Conservation (phyloP, 83 land plant species). For the Picea engelmannii region DNA sequence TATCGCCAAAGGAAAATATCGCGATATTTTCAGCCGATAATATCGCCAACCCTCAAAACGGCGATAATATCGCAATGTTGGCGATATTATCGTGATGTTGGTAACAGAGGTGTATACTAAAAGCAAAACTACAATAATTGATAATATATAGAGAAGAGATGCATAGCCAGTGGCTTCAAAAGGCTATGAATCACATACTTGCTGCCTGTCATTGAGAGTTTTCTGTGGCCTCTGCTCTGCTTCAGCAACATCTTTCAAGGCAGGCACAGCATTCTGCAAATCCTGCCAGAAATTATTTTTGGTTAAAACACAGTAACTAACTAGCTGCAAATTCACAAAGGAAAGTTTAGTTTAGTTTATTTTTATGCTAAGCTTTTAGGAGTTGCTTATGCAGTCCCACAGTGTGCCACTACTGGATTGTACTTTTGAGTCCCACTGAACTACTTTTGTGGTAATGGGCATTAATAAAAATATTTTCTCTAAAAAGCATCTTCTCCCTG, state of each 20-base stretch:
- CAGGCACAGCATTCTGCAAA: conserved; percentile 26
- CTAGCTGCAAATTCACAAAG: background rate
- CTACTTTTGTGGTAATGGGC: no score
- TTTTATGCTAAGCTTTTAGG: no score
- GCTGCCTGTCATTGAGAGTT: conserved; percentile 42
- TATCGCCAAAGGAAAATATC: no score
- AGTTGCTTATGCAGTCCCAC: no score
- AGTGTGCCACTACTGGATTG: no score
- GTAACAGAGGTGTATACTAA: background rate
- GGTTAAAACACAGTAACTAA: conserved; percentile 1
- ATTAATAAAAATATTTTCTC: no score
- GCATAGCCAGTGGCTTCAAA: no score
- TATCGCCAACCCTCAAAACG: no score
- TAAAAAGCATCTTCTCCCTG: conserved; percentile 69
- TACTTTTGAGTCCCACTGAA: no score
- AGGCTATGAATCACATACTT: background rate
- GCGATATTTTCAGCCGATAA: no score
- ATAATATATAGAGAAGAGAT: background rate
- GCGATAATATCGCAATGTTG: no score
- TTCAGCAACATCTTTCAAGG: conserved; percentile 28
- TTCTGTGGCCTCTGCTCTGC: conserved; percentile 40
- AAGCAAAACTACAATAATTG: background rate
- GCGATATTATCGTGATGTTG: no score
- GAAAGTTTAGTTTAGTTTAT: background rate
- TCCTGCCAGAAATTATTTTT: conserved; percentile 24